Evolutionary conservation across 306 rosid genomes (phyloP).

Genomic region (Heteromeles arbutifolia): DNA sequence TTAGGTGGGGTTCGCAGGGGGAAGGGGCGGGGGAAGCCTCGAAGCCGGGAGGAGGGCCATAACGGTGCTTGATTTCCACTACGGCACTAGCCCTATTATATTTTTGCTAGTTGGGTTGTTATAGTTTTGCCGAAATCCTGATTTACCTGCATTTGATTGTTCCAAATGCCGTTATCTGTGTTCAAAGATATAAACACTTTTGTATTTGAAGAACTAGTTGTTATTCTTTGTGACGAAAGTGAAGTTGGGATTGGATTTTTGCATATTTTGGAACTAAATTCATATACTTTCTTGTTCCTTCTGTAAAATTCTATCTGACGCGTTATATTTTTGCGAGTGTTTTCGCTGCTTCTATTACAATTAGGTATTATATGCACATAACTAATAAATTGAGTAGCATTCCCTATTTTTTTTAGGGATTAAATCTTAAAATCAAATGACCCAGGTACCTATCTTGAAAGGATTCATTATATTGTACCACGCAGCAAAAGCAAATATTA

Average conservation of each 20-base stretch:
- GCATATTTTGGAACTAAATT: too few species aligned
- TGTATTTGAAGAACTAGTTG: neutral
- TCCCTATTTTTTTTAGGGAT: neutral
- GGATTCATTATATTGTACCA: neutral
- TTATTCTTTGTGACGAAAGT: too few species aligned
- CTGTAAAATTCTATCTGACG: too few species aligned
- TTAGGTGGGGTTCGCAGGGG: too few species aligned
- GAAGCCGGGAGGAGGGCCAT: too few species aligned
- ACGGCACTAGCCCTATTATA: neutral
- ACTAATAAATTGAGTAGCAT: neutral
- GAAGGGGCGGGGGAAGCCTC: too few species aligned
- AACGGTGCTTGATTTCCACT: too few species aligned
- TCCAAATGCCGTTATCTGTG: neutral
- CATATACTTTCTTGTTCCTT: too few species aligned
- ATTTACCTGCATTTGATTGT: neutral
- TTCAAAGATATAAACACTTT: neutral
- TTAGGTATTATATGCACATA: neutral
- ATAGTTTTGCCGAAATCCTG: constrained; percentile 1
- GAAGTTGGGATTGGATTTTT: too few species aligned
- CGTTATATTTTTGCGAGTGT: too few species aligned
- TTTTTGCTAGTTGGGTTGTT: neutral
- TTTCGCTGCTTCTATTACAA: too few species aligned
- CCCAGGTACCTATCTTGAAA: neutral
- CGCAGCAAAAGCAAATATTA: neutral
- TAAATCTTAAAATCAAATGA: neutral